These are phyloP conservation scores for Curvularia eragrostidis DNA, from an alignment of 2,329 filamentous ascomycete genomes.

Conservation along the genomic window DNA sequence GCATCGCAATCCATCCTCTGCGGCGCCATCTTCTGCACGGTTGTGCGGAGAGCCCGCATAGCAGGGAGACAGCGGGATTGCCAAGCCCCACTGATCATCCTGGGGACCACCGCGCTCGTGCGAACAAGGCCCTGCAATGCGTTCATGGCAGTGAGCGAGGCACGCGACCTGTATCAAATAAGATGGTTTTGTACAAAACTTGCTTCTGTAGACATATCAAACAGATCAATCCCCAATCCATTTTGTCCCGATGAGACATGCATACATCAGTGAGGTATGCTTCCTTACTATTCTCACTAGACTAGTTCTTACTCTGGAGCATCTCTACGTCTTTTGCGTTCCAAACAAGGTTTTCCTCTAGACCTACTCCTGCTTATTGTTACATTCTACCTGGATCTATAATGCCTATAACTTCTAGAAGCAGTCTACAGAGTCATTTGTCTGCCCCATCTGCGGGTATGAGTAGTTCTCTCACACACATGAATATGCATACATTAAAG, in stretches of 20 bases:
- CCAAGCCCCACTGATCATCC: conserved; percentile 3
- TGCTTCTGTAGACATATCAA: background rate
- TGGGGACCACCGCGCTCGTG: background rate
- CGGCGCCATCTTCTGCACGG: background rate
- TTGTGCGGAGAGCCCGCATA: background rate
- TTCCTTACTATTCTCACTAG: background rate
- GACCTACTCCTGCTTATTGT: background rate
- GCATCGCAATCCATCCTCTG: background rate
- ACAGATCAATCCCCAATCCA: background rate
- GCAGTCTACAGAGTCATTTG: no score
- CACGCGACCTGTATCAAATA: background rate
- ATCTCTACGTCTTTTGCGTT: background rate
- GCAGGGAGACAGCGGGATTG: background rate
- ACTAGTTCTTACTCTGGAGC: background rate
- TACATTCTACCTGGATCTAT: background rate
- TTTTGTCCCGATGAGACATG: background rate
- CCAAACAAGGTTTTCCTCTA: background rate
- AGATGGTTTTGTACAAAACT: background rate
- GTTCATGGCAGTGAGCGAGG: background rate
- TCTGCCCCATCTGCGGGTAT: no score
- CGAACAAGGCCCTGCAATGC: background rate
- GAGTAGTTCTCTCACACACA: no score
- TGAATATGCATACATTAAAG: background rate
- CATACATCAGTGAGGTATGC: background rate
- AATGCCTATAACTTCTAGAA: background rate